phyloP scores from a whole-genome alignment of 163 green algal species.

The Dunaliella salina region DNA sequence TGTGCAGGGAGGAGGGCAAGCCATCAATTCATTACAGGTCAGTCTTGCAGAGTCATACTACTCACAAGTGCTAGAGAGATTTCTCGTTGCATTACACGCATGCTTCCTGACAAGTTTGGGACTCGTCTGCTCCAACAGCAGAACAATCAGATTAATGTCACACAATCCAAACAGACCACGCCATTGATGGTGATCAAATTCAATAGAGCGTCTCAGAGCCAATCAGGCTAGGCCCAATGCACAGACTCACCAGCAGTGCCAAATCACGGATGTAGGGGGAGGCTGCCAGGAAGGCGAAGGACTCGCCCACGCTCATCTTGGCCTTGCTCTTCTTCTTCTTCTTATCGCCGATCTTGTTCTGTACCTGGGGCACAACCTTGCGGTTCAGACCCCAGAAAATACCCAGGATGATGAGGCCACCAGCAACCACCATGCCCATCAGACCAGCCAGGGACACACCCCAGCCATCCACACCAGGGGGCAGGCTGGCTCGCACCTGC shows the following conservation, averaged over 20 bases:
- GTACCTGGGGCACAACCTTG: constrained; percentile 74
- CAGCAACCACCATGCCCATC: constrained; percentile 94
- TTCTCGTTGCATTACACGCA: too few species aligned
- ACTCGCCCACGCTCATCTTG: constrained; percentile 90
- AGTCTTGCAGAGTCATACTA: too few species aligned
- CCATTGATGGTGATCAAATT: too few species aligned
- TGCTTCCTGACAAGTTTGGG: too few species aligned
- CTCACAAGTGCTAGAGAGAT: too few species aligned
- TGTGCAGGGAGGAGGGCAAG: background rate
- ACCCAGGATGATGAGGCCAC: constrained; percentile 75
- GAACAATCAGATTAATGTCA: too few species aligned
- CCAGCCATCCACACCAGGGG: constrained; percentile 94
- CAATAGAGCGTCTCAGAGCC: too few species aligned
- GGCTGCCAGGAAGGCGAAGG: constrained; percentile 88
- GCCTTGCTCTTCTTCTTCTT: constrained; percentile 79
- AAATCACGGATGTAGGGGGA: constrained; percentile 96
- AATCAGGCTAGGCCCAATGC: background rate
- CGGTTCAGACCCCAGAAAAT: constrained; percentile 86
- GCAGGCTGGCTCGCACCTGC: constrained; percentile 89
- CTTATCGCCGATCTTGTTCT: constrained; percentile 45
- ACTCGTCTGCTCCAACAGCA: too few species aligned
- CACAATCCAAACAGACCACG: too few species aligned
- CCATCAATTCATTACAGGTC: too few species aligned
- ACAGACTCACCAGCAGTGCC: constrained; percentile 67
- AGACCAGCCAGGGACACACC: constrained; percentile 91